A percentile compares a stretch with the other conserved stretches of the same genome.
Evolutionary conservation across 2,329 filamentous ascomycete genomes (phyloP).

Genomic region (Dothiorella sarmentorum): DNA sequence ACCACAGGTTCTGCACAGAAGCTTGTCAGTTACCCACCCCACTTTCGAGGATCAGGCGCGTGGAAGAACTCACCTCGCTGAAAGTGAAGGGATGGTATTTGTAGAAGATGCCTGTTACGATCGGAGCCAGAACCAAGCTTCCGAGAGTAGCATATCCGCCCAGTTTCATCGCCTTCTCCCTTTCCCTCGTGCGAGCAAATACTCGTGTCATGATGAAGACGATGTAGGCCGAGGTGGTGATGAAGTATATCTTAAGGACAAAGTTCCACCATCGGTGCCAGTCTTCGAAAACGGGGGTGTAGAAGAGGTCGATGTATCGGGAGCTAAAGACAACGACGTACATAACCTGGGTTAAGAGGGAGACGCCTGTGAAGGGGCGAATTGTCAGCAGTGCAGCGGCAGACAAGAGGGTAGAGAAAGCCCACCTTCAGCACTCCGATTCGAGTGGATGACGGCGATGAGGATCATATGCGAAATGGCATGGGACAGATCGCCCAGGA

Average conservation of each 20-base stretch:
- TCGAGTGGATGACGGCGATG: slow-evolving; percentile 85
- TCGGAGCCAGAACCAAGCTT: slow-evolving; percentile 65
- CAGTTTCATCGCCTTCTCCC: slow-evolving; percentile 91
- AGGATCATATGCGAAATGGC: slow-evolving; percentile 84
- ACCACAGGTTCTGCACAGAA: slow-evolving; percentile 66
- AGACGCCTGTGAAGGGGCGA: slow-evolving; percentile 60
- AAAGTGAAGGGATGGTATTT: slow-evolving; percentile 23
- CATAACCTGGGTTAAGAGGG: slow-evolving; percentile 83
- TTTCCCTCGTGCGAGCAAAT: slow-evolving; percentile 82
- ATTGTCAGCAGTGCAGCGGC: background rate
- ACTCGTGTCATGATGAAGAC: slow-evolving; percentile 82
- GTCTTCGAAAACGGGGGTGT: slow-evolving; percentile 36
- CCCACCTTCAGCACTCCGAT: slow-evolving; percentile 77
- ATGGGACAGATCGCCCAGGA: slow-evolving; percentile 81
- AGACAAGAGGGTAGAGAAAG: background rate
- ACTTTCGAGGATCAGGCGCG: background rate
- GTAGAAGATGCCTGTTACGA: slow-evolving; percentile 68
- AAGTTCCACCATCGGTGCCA: slow-evolving; percentile 54
- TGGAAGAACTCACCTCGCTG: slow-evolving; percentile 14
- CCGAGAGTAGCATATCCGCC: slow-evolving; percentile 66
- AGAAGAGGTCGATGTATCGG: slow-evolving; percentile 81
- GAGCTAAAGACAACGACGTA: slow-evolving; percentile 84
- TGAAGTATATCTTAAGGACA: slow-evolving; percentile 86
- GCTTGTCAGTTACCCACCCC: background rate
- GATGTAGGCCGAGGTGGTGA: slow-evolving; percentile 78